Evolutionary conservation across 169 alveolate species (phyloP).

Genomic region (Cyclospora cayetanensis): DNA sequence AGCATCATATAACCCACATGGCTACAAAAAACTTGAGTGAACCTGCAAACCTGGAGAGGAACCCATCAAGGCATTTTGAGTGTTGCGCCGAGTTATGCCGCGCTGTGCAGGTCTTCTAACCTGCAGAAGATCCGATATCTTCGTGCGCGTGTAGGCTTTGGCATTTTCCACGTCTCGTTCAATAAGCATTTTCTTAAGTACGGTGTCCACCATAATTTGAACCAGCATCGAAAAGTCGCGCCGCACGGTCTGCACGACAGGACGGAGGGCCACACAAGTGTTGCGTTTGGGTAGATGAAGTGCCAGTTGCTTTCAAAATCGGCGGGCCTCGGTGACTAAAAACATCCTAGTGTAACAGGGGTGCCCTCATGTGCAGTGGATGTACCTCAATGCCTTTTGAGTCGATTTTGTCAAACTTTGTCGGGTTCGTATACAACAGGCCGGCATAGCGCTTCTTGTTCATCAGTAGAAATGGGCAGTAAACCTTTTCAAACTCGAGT

Average conservation of each 20-base stretch:
- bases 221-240: conserved; percentile 98
- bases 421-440: conserved; percentile 94
- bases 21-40: too few relatives aligned
- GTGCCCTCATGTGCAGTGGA: too few relatives aligned
- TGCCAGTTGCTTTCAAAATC: too few relatives aligned
- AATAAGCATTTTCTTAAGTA: conserved; percentile 91
- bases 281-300: too few relatives aligned
- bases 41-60: too few relatives aligned
- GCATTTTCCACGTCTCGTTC: conserved; percentile 94
- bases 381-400: conserved; percentile 93
- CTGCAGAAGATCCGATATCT: conserved; percentile 76
- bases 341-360: too few relatives aligned
- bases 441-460: conserved; percentile 99
- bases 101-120: background rate
- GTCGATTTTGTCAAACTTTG: conserved; percentile 96
- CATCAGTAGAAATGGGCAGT: conserved; percentile 96
- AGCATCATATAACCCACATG: conserved; percentile 67
- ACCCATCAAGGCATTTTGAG: too few relatives aligned
- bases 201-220: conserved; percentile 94
- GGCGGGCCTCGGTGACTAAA: too few relatives aligned
- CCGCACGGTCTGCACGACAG: conserved; percentile 95
- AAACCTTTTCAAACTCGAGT: conserved; percentile 98
- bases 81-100: too few relatives aligned
- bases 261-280: too few relatives aligned
- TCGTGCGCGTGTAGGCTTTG: conserved; percentile 84